phyloP scores from a whole-genome alignment of 805 yeast genomes.

The Blastobotrys parvus region DNA sequence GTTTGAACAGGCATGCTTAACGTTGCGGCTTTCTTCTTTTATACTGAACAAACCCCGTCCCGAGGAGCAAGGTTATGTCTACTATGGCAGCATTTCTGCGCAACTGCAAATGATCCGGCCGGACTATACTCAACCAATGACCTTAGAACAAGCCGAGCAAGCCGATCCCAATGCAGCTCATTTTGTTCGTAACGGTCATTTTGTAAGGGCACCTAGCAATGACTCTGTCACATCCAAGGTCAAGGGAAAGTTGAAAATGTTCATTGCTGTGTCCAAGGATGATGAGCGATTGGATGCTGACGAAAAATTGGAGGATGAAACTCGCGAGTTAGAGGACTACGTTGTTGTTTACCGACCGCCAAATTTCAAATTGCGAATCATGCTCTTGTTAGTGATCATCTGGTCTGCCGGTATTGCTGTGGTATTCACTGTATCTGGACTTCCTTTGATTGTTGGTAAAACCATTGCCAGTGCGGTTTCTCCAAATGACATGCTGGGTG shows the following conservation, averaged over 20 bases:
- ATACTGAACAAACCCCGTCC: conserved; percentile 54
- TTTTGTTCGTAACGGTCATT: conserved; percentile 73
- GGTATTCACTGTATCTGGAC: conserved; percentile 16
- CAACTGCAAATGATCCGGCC: conserved; percentile 38
- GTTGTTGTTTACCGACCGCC: conserved; percentile 86
- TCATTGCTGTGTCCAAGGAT: conserved; percentile 75
- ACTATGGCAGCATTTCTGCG: conserved; percentile 44
- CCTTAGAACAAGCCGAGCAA: conserved; percentile 32
- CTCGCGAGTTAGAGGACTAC: conserved; percentile 37
- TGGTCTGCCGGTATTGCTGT: conserved; percentile 36
- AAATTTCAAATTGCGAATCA: conserved; percentile 51
- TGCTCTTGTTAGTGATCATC: conserved; percentile 36
- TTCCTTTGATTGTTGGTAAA: conserved; percentile 26
- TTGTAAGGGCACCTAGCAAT: conserved; percentile 77
- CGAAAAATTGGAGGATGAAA: conserved; percentile 33
- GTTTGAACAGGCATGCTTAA: conserved; percentile 46
- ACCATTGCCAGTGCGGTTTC: conserved; percentile 4
- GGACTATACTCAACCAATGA: conserved; percentile 51
- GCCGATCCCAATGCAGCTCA: conserved; percentile 44
- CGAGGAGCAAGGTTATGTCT: conserved; percentile 61
- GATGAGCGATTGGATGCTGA: conserved; percentile 47
- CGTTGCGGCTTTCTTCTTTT: conserved; percentile 73
- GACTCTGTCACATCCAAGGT: conserved; percentile 65
- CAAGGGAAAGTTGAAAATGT: conserved; percentile 48
- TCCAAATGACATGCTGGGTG: conserved; percentile 13